Base-by-base conservation (phyloP, 306 rosid genomes). In the Medicago lupulina region DNA sequence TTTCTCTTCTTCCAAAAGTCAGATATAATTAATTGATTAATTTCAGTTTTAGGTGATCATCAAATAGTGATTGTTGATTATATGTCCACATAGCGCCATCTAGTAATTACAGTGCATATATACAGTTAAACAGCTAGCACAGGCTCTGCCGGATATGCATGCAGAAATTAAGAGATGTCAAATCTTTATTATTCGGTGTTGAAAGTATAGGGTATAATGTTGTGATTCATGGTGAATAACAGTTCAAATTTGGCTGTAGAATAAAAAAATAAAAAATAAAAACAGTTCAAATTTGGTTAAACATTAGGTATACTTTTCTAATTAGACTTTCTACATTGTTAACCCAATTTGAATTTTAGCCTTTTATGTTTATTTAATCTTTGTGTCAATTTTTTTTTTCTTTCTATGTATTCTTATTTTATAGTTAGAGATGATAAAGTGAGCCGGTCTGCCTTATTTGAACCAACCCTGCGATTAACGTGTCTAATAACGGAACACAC, bases 251-350 rank as follows among this genome's bases (percentile, higher is more conserved):
- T 66, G 67, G 81, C 31, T 28, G 31, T 28, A 28, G 3, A 28
- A 28, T 28, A 3, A 28, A 28, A 28, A 28, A n/a, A n/a, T n/a
- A n/a, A n/a, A n/a, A n/a, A n/a, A n/a, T n/a, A n/a, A 25, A 28
- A 70, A 79, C 53, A 76, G 76, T 58, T 71, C n/a, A 60, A 49
- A 17, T 39, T 70, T 66, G 67, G 81, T 40, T 79, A 3, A 57
- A 78, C 62, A 59, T 77, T 82, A 61, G 78, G 70, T 46, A 34
- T 64, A 38, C 16, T 4, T 17, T 34, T 47, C 14, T 46, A 23
- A 38, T 23, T 73, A 73, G 82, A 73, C 76, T 77, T 67, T 72
- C 28, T 66, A 14, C 54, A 46, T 5, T 31, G 23, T 12, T 50
- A 54, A 53, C 40, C 17, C 39, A 34, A 17, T 65, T 73, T 55